Conservation (phyloP, 441 rosid genomes). For the Pelargonium citronellum region DNA sequence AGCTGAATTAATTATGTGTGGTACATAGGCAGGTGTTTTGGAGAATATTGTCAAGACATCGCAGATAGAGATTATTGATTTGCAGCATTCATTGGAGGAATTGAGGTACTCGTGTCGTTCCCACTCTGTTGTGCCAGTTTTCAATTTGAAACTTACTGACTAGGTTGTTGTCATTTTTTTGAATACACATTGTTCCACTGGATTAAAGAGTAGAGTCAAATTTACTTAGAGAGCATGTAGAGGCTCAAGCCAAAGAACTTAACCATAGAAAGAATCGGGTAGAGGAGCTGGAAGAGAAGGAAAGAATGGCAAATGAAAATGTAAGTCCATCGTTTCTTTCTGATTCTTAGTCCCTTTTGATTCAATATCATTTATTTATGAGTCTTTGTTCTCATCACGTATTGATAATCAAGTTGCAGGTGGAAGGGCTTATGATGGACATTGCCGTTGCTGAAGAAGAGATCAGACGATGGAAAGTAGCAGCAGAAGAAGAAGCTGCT, state of each 20-base stretch:
- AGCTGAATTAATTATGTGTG: constrained; percentile 18
- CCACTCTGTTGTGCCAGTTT: not conserved
- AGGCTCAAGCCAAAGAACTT: constrained; percentile 71
- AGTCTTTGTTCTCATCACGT: constrained; percentile 12
- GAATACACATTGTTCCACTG: constrained; percentile 23
- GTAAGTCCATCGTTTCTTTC: constrained; percentile 40
- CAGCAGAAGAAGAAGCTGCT: constrained; percentile 98
- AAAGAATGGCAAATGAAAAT: constrained; percentile 83
- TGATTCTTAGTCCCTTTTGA: not conserved
- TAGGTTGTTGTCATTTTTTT: constrained; percentile 16
- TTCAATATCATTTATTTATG: constrained; percentile 6
- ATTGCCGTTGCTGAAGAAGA: constrained; percentile 96
- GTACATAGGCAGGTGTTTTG: constrained; percentile 72
- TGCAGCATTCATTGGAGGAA: constrained; percentile 66
- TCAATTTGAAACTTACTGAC: constrained; percentile 14
- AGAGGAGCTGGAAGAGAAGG: constrained; percentile 82
- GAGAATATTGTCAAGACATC: constrained; percentile 88
- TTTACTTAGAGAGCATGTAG: constrained; percentile 56
- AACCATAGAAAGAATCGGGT: constrained; percentile 53
- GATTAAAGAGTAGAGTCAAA: constrained; percentile 71
- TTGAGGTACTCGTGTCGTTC: constrained; percentile 45
- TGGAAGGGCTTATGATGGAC: constrained; percentile 95
- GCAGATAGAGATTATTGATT: constrained; percentile 73
- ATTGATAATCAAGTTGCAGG: constrained; percentile 35
- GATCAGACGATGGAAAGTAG: constrained; percentile 89